These are phyloP conservation scores for Oryza australiensis DNA, from an alignment of 176 grass and related monocot genomes.

Conservation along the genomic window DNA sequence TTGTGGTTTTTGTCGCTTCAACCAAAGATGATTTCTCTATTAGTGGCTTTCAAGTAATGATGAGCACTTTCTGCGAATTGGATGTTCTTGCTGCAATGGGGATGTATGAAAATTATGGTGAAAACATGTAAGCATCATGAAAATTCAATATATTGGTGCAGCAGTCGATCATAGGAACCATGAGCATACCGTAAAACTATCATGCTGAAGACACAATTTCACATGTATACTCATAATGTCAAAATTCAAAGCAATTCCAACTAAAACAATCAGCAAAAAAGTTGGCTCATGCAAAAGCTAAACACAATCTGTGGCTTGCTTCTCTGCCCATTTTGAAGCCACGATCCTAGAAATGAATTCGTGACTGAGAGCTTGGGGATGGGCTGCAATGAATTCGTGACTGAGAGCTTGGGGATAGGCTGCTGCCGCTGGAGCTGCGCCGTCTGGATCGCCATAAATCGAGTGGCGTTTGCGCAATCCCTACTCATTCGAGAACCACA, in stretches of 20 bases:
- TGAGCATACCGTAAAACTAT: neutral
- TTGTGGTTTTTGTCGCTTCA: too few relatives aligned
- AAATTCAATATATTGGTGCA: neutral
- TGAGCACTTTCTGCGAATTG: conserved; percentile 38
- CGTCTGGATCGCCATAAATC: neutral
- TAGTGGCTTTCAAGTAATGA: conserved; percentile 57
- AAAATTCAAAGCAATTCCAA: neutral
- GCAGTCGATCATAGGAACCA: neutral
- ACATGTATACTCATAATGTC: neutral
- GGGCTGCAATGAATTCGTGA: too few relatives aligned
- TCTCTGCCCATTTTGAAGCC: neutral
- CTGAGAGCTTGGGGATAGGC: too few relatives aligned
- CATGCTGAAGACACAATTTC: neutral
- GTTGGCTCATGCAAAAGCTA: neutral
- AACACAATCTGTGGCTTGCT: too few relatives aligned
- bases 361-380: neutral
- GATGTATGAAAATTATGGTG: neutral
- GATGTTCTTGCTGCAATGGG: conserved; percentile 21
- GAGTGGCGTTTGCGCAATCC: neutral
- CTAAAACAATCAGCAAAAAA: neutral
- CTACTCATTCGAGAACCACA: too few relatives aligned
- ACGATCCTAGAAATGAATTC: neutral
- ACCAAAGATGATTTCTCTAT: too few relatives aligned
- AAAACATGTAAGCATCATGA: neutral
- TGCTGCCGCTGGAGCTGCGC: neutral